Percentiles rank a stretch among this genome's conserved stretches.
These are phyloP conservation scores for Solanum hybrid DNA, from an alignment of 305 asterid genomes.

Conservation along the genomic window DNA sequence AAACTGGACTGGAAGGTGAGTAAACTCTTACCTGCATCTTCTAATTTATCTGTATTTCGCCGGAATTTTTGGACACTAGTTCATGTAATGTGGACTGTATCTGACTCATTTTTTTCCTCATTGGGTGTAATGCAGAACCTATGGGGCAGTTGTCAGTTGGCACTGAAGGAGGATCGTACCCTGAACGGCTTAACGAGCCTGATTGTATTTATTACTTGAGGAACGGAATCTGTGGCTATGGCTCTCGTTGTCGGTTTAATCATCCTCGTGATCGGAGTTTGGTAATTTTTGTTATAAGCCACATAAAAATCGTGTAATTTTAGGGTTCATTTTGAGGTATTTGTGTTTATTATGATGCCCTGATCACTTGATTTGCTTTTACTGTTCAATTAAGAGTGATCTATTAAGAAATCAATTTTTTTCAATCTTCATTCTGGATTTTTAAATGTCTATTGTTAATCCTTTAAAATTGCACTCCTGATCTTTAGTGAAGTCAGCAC, in stretches of 20 bases:
- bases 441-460: not conserved
- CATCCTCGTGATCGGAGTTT: constrained; percentile 75
- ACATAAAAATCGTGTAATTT: not conserved
- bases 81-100: not conserved
- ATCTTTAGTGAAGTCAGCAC: not conserved
- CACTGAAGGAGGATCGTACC: constrained; percentile 54
- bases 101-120: constrained; percentile 7
- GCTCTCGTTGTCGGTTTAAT: constrained; percentile 89
- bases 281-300: constrained; percentile 17
- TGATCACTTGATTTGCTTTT: not conserved
- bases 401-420: not conserved
- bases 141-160: constrained; percentile 70
- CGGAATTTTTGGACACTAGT: not conserved
- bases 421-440: not conserved
- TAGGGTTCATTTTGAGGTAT: constrained; percentile 22
- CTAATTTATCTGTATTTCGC: constrained; percentile 24
- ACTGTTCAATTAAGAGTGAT: not conserved
- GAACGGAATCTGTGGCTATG: constrained; percentile 88
- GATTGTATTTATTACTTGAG: constrained; percentile 83
- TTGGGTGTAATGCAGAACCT: constrained; percentile 52
- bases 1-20: constrained; percentile 71
- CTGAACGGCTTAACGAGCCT: constrained; percentile 72
- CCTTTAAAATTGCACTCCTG: not conserved
- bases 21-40: constrained; percentile 23
- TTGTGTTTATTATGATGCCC: not conserved